Conservation (phyloP, 306 rosid species). For the Casuarina glauca region DNA sequence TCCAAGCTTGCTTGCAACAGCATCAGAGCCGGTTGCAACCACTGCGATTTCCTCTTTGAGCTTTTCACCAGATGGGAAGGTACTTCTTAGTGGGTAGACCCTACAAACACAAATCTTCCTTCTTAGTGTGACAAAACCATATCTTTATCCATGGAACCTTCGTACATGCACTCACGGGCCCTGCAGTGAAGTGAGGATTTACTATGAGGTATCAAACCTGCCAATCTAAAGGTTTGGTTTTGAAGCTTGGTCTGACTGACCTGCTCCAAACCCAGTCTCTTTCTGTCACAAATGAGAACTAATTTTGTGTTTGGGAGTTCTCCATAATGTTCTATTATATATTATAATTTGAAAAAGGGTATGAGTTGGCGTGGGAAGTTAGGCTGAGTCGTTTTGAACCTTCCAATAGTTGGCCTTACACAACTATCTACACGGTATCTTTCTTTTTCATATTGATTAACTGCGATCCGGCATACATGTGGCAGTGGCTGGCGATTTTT, state of each 20-base stretch:
- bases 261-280: neutral
- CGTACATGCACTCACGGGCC: neutral
- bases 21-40: constrained; percentile 54
- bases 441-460: neutral
- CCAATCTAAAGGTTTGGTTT: neutral
- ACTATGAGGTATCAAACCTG: neutral
- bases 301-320: neutral
- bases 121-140: neutral
- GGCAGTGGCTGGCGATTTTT: too few species aligned
- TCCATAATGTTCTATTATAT: neutral
- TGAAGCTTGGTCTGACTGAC: neutral
- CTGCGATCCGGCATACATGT: neutral
- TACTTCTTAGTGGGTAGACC: constrained; percentile 32
- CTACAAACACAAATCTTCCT: constrained; percentile 5
- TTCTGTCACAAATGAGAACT: neutral
- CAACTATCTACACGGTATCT: neutral
- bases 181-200: neutral
- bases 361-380: neutral
- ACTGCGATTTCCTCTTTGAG: constrained; percentile 87
- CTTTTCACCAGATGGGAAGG: constrained; percentile 99
- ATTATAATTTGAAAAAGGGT: neutral
- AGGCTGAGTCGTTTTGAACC: neutral
- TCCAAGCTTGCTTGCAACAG: constrained; percentile 74
- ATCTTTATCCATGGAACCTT: neutral
- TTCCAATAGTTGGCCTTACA: neutral